Evolutionary conservation across 78 protist species (phyloP), one percentile per base, ranked within the genome.

Genomic region (Goniomonas avonlea): DNA sequence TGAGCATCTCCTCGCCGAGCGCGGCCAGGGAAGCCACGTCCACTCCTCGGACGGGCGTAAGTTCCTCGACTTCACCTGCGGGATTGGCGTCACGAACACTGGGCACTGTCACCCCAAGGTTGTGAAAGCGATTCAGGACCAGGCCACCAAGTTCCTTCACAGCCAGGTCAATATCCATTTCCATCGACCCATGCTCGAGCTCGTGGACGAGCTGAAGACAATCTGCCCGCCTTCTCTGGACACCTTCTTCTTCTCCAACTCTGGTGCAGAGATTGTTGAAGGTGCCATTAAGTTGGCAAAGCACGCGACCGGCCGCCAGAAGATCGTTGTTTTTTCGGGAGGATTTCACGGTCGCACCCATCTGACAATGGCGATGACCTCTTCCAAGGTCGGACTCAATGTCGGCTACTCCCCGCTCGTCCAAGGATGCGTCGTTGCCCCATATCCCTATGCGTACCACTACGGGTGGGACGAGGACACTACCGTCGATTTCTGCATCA

Each of bases 231-330:
- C 39, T 37, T 34, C 34, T 31, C 69, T 75, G 50, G 32, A 0
- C 31, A 0, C n/a, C 8, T 9, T 81, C 60, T 11, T 8, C 25
- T 86, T 65, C 85, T 56, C 38, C 63, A 81, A 65, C 73, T 39
- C 81, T 5, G 88, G 91, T 34, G 83, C 91, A 0, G 91, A 81
- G 37, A 86, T 86, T 8, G 82, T 88, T 25, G 92, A 88, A 39
- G 79, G 84, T 20, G 87, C 92, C 25, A 18, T 87, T 8, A 87
- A 87, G 80, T 65, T 87, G 17, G 87, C 84, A 5, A 20, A 82
- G n/a, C 71, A 71, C 23, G 41, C 3, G 38, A 87, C 91, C 38
- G 53, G 66, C 27, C 11, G 66, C 38, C 68, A 4, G 27, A 79
- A 83, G 77, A 47, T 83, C 43, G 40, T 83, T 18, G 87, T 65